Evolutionary conservation across 805 yeast genomes (phyloP).

Genomic region (Nakazawaea pomicola): DNA sequence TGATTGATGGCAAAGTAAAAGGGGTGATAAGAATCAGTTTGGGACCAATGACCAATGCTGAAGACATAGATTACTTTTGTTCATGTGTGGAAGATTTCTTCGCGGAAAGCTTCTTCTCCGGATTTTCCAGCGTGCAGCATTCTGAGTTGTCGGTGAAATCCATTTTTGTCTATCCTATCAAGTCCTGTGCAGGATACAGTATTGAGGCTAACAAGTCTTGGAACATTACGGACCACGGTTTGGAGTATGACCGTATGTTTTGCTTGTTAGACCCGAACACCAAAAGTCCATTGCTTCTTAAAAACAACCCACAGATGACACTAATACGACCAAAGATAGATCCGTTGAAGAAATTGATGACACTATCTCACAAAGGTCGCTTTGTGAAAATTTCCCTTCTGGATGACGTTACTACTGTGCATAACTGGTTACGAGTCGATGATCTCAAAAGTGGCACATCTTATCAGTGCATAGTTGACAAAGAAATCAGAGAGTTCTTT

Average conservation of each 20-base stretch:
- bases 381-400: conserved; percentile 1
- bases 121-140: conserved; percentile 1
- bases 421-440: not conserved
- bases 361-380: conserved; percentile 3
- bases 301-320: conserved; percentile 30
- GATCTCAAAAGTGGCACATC: not conserved
- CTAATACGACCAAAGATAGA: conserved; percentile 27
- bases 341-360: conserved; percentile 12
- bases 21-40: conserved; percentile 37
- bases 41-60: conserved; percentile 31
- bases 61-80: conserved; percentile 29
- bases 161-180: conserved; percentile 34
- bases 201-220: conserved; percentile 23
- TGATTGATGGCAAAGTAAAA: conserved; percentile 31
- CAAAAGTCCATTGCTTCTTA: conserved; percentile 27
- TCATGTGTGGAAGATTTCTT: conserved; percentile 23
- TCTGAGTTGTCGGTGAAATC: conserved; percentile 15
- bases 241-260: conserved; percentile 36
- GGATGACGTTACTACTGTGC: conserved; percentile 2
- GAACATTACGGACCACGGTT: conserved; percentile 26
- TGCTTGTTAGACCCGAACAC: conserved; percentile 27
- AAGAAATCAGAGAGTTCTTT: conserved; percentile 24
- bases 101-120: conserved; percentile 12
- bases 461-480: conserved; percentile 16
- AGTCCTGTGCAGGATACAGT: conserved; percentile 33